phyloP scores from a whole-genome alignment of 345 rosid species.

The Eucalyptus marginata region DNA sequence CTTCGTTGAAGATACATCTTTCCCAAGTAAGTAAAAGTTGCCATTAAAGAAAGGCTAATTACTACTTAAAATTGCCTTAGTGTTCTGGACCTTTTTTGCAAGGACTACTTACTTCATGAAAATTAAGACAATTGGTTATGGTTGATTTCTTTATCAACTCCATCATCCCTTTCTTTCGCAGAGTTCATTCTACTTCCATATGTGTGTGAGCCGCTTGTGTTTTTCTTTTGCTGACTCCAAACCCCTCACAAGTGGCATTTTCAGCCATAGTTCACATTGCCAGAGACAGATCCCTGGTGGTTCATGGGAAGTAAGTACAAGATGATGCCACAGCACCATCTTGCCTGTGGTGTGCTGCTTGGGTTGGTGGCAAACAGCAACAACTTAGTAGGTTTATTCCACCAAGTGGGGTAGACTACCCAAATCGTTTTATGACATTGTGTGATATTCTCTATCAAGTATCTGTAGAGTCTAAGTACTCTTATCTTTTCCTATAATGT shows the following conservation, averaged over 20 bases:
- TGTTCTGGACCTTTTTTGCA: not conserved
- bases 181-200: not conserved
- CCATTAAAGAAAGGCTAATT: not conserved
- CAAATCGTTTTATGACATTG: not conserved
- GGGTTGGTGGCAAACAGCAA: not conserved
- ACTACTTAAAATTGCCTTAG: not conserved
- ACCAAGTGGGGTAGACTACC: not conserved
- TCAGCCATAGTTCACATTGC: not conserved
- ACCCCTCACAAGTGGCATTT: not conserved
- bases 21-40: conserved; percentile 56
- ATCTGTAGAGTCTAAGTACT: not conserved
- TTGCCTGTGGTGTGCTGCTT: not conserved
- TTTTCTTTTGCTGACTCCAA: not conserved
- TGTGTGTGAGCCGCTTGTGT: not conserved
- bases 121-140: not conserved
- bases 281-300: not conserved
- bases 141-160: not conserved
- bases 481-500: not conserved
- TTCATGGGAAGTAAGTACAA: not conserved
- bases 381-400: not conserved
- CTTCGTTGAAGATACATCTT: conserved; percentile 47
- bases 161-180: not conserved
- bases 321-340: not conserved
- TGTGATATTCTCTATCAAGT: not conserved
- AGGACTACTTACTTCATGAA: not conserved